Base-by-base conservation (phyloP, 768 basidiomycete genomes). In the Pleurotus citrinopileatus region DNA sequence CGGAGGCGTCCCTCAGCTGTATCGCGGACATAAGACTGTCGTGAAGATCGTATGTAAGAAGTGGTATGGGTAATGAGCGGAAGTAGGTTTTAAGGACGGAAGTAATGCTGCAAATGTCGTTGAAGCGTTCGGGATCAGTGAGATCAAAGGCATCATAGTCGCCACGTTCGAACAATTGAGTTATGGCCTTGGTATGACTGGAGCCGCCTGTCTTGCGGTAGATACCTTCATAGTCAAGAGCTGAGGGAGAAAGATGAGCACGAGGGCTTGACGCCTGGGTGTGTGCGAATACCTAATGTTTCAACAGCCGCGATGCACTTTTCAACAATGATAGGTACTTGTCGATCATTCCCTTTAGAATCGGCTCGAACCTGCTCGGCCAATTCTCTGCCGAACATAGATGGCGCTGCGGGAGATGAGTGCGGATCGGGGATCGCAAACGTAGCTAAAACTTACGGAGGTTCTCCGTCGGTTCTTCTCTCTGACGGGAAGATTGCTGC, bases 241-340 rank as follows among this genome's bases (percentile, higher is more conserved):
- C 95, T 91, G 47, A 23, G 10, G 54, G 48, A 38, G 26, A 29
- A 7, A 17, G 9, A 38, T 37, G 13, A 28, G 9, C 3, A 34
- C 1, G 1, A 10, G 2, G n/a, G 32, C 32, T n/a, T 20, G n/a
- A 22, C 13, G 25, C 4, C 34, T 28, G 4, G 7, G 36, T 25
- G 34, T 13, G 25, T 26, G 13, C 19, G 15, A 32, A 53, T 59
- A 94, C 94, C 95, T 56, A 84, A 75, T 4, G 78, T 72, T 61
- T 98, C 97, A 17, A 99, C 96, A 2, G 97, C 94, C 23, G 85
- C 83, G 59, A 99, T 95, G 63, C 97, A 98, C 67, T 98, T 98
- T 63, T 92, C 90, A 15, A 99, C 95, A 52, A 98, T 86, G 27
- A 92, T 71, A 12, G 97, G 97, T 1, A 97, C 80, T 53, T 75